Percentiles rank a stretch among this genome's conserved stretches.
Evolutionary conservation across 345 rosid genomes (phyloP).

Genomic region (Eucalyptus tenuipes): DNA sequence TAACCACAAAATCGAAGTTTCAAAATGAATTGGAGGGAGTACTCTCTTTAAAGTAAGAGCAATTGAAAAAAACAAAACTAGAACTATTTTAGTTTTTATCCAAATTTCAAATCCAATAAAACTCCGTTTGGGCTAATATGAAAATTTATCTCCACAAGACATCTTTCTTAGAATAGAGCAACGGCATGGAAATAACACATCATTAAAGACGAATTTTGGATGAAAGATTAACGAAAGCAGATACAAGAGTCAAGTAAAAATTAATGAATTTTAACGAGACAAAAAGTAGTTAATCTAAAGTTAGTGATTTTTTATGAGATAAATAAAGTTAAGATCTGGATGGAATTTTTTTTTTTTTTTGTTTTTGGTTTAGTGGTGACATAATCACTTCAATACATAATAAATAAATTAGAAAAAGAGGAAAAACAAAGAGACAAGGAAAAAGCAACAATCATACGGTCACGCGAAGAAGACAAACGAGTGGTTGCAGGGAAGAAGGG

Average conservation of each 20-base stretch:
- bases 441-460: neutral
- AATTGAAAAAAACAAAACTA: neutral
- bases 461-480: neutral
- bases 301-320: fast-evolving
- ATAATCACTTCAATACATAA: neutral
- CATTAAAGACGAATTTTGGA: fast-evolving
- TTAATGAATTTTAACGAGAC: fast-evolving
- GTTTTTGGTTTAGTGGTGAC: neutral
- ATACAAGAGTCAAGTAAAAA: fast-evolving
- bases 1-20: neutral
- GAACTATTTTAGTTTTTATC: fast-evolving
- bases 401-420: neutral
- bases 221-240: fast-evolving
- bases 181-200: fast-evolving
- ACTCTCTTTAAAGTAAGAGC: neutral
- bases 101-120: neutral
- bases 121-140: fast-evolving
- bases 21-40: fast-evolving
- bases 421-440: neutral
- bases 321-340: fast-evolving
- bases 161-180: fast-evolving
- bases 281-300: neutral
- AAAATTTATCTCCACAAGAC: fast-evolving
- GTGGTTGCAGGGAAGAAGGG: neutral
- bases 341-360: fast-evolving